phyloP scores from a whole-genome alignment of 495 filamentous ascomycete species.

The Podospora bellae-mahoneyi region DNA sequence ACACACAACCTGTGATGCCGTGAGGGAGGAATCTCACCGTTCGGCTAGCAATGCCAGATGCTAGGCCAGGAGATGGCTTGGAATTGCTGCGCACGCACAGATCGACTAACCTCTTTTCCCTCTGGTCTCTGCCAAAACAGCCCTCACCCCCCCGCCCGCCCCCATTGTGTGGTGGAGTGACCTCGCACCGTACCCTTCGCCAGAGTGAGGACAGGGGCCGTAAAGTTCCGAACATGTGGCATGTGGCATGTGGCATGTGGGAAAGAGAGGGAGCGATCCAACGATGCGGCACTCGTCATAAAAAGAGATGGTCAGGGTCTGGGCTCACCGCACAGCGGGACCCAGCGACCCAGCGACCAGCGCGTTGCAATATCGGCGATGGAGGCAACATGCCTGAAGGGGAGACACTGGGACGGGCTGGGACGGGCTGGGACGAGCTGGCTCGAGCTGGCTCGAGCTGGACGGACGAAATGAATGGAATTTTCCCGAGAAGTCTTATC shows the following conservation, averaged over 20 bases:
- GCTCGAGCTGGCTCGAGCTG: neutral
- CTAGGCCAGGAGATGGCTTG: neutral
- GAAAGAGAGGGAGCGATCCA: neutral
- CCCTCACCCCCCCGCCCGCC: neutral
- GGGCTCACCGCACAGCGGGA: neutral
- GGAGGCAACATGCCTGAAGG: neutral
- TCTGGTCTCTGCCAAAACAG: neutral
- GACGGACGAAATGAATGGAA: neutral
- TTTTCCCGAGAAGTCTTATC: neutral
- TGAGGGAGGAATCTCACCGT: neutral
- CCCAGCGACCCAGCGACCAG: neutral
- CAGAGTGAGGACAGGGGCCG: neutral
- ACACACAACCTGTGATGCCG: neutral
- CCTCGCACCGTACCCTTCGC: neutral
- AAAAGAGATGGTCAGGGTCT: neutral
- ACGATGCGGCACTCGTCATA: neutral
- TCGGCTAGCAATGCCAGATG: neutral
- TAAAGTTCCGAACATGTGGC: neutral
- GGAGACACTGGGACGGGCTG: neutral
- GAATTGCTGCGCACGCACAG: constrained; percentile 6
- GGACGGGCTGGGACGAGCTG: neutral
- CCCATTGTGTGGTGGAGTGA: neutral
- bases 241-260: neutral
- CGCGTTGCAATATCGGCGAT: neutral
- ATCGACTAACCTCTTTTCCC: neutral